A percentile compares a stretch with the other conserved stretches of the same genome.
These are phyloP conservation scores for Tubosaeta sp. DNA, from an alignment of 768 basidiomycete species.

Conservation along the genomic window DNA sequence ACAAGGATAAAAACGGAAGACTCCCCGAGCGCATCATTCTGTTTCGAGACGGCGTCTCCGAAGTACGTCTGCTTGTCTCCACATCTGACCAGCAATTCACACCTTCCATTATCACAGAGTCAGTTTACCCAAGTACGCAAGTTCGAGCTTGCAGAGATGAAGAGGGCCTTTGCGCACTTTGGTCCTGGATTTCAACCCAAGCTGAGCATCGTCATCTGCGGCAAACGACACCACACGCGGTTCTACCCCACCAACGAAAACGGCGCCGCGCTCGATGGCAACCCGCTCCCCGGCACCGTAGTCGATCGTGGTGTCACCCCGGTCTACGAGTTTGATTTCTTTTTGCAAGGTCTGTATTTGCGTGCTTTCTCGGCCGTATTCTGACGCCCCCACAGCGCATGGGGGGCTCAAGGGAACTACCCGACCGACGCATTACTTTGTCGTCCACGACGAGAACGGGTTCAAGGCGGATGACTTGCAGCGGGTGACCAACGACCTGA, in stretches of 20 bases:
- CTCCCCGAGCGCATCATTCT: constrained; percentile 45
- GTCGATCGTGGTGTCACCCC: constrained; percentile 54
- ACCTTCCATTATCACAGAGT: constrained; percentile 28
- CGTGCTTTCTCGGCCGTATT: not conserved
- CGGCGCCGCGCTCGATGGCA: constrained; percentile 41
- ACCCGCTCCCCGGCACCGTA: constrained; percentile 51
- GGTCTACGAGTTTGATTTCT: constrained; percentile 53
- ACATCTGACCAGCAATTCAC: not conserved
- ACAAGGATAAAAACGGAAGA: constrained; percentile 29
- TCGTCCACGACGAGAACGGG: constrained; percentile 50
- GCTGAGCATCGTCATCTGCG: constrained; percentile 51
- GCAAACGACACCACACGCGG: constrained; percentile 53
- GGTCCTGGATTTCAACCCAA: constrained; percentile 39
- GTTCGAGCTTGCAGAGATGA: constrained; percentile 40
- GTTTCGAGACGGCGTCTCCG: constrained; percentile 74
- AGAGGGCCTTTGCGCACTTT: constrained; percentile 39
- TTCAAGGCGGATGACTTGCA: constrained; percentile 49
- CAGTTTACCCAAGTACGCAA: constrained; percentile 43
- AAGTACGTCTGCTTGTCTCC: constrained; percentile 39
- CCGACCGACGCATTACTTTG: constrained; percentile 52
- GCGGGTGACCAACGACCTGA: constrained; percentile 45
- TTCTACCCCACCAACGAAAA: constrained; percentile 44
- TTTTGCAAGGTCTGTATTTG: constrained; percentile 39
- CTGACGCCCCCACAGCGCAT: constrained; percentile 29
- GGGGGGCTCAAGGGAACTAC: constrained; percentile 42